Evolutionary conservation across 192 early-diverging fungal species (phyloP), one percentile per base, ranked within the genome.

Genomic region (Thamnidium elegans): DNA sequence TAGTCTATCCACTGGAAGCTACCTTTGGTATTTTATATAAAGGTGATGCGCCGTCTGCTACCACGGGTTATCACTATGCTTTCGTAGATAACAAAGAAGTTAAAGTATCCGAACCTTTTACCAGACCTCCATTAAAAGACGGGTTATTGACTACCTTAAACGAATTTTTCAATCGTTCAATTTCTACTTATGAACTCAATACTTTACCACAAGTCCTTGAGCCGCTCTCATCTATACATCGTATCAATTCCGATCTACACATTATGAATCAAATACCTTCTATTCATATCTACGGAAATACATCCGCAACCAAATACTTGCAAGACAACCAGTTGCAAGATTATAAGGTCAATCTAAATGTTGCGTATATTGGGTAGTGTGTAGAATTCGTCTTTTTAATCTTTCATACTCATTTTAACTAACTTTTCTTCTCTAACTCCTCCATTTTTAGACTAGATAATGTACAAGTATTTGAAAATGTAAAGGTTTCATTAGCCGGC

Each of bases 141-240:
- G 36, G 36, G 36, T 6, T 39, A 9, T 4, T 3, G 4, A 50
- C 9, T 3, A 66, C 55, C 6, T 9, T 58, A 9, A 63, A 70
- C 43, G 68, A 70, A 31, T 61, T 70, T 30, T 70, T 47, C 43
- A 54, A 62, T 50, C 61, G 68, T 6, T 19, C 26, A 17, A 46
- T 52, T 52, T 58, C 20, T 13, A 19, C 55, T 4, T 32, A 62
- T 36, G 13, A 46, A 2, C 6, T 70, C 15, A 26, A 56, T 3
- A 43, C 47, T 5, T 56, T 70, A 32, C 44, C 61, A 56, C 44
- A 62, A 20, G n/a, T 64, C 1, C 9, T 13, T 1, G 4, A 21
- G 10, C 11, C 14, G 2, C 43, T 56, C n/a, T 52, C 68, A 13
- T 11, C 36, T 5, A 51, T 34, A 17, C 14, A 53, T 5, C 48